Evolutionary conservation across 78 protist genomes (phyloP).

Genomic region (Dictyostelium firmibasis): DNA sequence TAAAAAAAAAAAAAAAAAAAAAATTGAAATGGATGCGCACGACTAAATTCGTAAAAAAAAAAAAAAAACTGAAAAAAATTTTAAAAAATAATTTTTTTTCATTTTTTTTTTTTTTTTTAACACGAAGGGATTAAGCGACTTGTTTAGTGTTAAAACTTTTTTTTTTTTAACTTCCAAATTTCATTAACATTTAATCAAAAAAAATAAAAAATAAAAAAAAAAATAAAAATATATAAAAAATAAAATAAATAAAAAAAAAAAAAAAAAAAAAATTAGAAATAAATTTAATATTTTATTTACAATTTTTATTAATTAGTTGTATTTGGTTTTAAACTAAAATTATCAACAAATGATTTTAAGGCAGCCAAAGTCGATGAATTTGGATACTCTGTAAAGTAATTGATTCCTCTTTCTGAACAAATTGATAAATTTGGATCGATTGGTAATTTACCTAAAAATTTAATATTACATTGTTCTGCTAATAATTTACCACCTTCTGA

Average conservation of each 20-base stretch:
- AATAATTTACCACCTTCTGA: slow-evolving; percentile 89
- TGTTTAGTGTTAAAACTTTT: too few relatives aligned
- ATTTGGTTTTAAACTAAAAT: neutral
- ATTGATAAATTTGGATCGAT: slow-evolving; percentile 85
- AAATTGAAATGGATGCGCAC: neutral
- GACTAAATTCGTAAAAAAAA: neutral
- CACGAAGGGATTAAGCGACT: neutral
- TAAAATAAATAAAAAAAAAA: neutral
- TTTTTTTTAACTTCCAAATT: too few relatives aligned
- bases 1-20: neutral
- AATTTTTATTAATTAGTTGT: neutral
- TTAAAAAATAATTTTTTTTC: neutral
- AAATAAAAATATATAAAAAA: neutral
- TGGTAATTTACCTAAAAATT: slow-evolving; percentile 89
- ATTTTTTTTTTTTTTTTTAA: too few relatives aligned
- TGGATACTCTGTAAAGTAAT: slow-evolving; percentile 73
- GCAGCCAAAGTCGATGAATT: slow-evolving; percentile 46
- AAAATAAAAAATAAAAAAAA: neutral
- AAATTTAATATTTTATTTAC: neutral
- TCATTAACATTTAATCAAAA: neutral
- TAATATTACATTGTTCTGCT: slow-evolving; percentile 70
- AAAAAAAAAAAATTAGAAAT: neutral
- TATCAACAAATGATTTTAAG: slow-evolving; percentile 16
- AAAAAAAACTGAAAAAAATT: too few relatives aligned
- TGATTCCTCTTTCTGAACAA: slow-evolving; percentile 68